Percentiles rank a stretch among this genome's conserved stretches.
phyloP scores from a whole-genome alignment of 805 yeast genomes.

The Nakazawaea pomicola region DNA sequence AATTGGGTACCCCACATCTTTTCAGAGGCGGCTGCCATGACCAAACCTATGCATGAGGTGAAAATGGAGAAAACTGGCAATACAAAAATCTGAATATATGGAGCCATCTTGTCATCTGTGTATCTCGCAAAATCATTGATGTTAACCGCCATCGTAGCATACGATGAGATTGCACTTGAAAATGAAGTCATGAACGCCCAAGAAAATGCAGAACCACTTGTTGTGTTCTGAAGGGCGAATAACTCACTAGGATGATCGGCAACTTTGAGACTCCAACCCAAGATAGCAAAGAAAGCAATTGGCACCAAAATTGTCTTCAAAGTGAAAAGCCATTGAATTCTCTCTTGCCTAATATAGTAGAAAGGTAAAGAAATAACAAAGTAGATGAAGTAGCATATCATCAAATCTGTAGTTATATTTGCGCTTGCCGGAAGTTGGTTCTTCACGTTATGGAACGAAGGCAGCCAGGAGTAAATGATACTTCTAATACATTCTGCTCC shows the following conservation, averaged over 20 bases:
- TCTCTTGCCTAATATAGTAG: slow-evolving; percentile 26
- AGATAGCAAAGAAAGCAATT: slow-evolving; percentile 26
- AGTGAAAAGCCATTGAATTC: slow-evolving; percentile 28
- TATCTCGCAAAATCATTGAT: slow-evolving; percentile 35
- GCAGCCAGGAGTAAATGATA: slow-evolving; percentile 24
- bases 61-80: slow-evolving; percentile 11
- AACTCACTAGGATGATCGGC: slow-evolving; percentile 15
- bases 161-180: slow-evolving; percentile 28
- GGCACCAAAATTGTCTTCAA: slow-evolving; percentile 26
- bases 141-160: slow-evolving; percentile 33
- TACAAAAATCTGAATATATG: slow-evolving; percentile 25
- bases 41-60: slow-evolving; percentile 11
- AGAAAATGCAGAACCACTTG: slow-evolving; percentile 19
- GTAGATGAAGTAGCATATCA: slow-evolving; percentile 29
- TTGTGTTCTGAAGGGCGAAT: slow-evolving; percentile 17
- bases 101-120: slow-evolving; percentile 27
- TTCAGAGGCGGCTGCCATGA: slow-evolving; percentile 9
- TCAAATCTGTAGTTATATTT: slow-evolving; percentile 21
- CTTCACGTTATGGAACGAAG: slow-evolving; percentile 19
- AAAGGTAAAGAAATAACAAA: slow-evolving; percentile 29
- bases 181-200: slow-evolving; percentile 23
- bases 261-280: slow-evolving; percentile 26
- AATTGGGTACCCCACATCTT: slow-evolving; percentile 6
- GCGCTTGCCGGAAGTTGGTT: slow-evolving; percentile 23
- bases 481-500: slow-evolving; percentile 24